Evolutionary conservation across 805 yeast species (phyloP).

Genomic region (Cyberlindnera nakhonratchasimensis): DNA sequence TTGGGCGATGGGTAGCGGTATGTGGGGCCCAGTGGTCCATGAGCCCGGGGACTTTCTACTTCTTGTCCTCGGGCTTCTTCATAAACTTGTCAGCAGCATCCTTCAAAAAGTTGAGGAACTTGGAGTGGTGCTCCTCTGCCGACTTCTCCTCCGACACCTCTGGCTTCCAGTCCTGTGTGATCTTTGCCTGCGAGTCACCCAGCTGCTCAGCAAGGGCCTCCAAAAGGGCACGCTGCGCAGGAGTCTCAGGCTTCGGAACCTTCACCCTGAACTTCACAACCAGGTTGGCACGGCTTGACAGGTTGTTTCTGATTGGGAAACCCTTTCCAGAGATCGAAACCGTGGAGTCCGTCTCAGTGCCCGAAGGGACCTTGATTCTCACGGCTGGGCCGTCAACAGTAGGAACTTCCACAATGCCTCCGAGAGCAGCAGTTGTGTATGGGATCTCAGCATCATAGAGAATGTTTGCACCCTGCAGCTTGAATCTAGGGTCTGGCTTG

Average conservation of each 20-base stretch:
- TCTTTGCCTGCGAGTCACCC: constrained; percentile 73
- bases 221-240: constrained; percentile 81
- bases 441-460: constrained; percentile 65
- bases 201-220: constrained; percentile 94
- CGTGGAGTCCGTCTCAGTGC: constrained; percentile 73
- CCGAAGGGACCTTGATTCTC: constrained; percentile 76
- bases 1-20: no score
- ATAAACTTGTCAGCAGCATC: constrained; percentile 20
- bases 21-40: no score
- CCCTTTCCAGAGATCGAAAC: constrained; percentile 85
- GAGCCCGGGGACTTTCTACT: no score
- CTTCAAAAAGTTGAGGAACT: constrained; percentile 18
- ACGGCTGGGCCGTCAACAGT: constrained; percentile 78
- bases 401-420: constrained; percentile 89
- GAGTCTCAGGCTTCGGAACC: constrained; percentile 70
- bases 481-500: constrained; percentile 66
- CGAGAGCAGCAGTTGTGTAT: constrained; percentile 94
- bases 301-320: constrained; percentile 59
- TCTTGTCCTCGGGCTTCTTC: constrained; percentile 14
- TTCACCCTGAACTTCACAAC: constrained; percentile 69
- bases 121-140: constrained; percentile 12
- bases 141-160: not conserved
- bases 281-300: constrained; percentile 72
- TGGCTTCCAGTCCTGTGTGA: constrained; percentile 37
- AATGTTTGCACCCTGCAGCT: constrained; percentile 64